Conservation (phyloP, 176 grass and related monocot genomes). For the Musa acuminata region DNA sequence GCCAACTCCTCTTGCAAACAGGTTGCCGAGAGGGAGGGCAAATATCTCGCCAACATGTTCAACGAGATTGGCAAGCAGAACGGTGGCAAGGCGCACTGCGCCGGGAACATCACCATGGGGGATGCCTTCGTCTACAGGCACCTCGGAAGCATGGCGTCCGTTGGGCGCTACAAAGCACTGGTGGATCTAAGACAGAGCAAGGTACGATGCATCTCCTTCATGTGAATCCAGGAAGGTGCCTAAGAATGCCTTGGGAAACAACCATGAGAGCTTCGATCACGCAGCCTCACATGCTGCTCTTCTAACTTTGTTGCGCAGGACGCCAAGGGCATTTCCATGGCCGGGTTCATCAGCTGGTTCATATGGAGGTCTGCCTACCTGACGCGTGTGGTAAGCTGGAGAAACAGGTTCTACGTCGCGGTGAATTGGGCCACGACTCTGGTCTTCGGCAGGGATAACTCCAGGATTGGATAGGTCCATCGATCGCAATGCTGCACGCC, state of each 20-base stretch:
- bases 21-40: conserved; percentile 87
- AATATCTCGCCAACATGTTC: conserved; percentile 49
- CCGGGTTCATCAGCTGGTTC: conserved; percentile 62
- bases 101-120: conserved; percentile 30
- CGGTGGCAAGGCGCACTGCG: conserved; percentile 52
- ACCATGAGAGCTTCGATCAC: too few species aligned
- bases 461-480: conserved; percentile 39
- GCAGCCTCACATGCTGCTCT: background rate
- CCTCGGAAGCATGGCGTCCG: conserved; percentile 91
- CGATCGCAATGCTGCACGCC: too few species aligned
- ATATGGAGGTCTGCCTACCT: conserved; percentile 88
- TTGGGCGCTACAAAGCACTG: conserved; percentile 87
- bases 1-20: background rate
- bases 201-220: conserved; percentile 1
- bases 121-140: conserved; percentile 93
- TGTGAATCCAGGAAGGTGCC: too few species aligned
- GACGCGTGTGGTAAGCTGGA: conserved; percentile 80
- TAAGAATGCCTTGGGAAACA: too few species aligned
- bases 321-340: conserved; percentile 47
- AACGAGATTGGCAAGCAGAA: conserved; percentile 41
- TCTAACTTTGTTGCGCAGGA: conserved; percentile 28
- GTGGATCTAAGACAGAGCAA: conserved; percentile 89
- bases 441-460: conserved; percentile 68
- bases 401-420: conserved; percentile 83
- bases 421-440: conserved; percentile 73